Conservation (phyloP, 2,329 filamentous ascomycete species). For the Fusarium sp. region DNA sequence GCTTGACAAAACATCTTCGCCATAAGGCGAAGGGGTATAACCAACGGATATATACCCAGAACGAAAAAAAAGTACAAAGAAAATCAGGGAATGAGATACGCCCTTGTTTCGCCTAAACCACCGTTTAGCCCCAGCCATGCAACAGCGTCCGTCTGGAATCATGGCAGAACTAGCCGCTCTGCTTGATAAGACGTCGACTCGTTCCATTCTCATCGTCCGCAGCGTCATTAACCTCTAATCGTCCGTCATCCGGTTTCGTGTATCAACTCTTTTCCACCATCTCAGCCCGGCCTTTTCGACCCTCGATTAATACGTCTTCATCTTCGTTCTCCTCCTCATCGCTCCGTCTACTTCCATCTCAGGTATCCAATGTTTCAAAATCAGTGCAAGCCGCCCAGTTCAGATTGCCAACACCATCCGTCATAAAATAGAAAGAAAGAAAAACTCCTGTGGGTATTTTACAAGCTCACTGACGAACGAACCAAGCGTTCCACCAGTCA, state of each 20-base stretch:
- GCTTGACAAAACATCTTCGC: constrained; percentile 36
- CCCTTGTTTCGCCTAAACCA: constrained; percentile 30
- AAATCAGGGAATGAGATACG: constrained; percentile 20
- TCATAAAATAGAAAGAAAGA: constrained; percentile 31
- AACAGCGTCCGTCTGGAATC: constrained; percentile 29
- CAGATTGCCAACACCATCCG: constrained; percentile 44
- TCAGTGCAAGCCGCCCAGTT: constrained; percentile 40
- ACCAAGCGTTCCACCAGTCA: constrained; percentile 35
- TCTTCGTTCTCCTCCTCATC: constrained; percentile 3
- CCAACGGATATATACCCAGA: constrained; percentile 14
- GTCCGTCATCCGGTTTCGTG: constrained; percentile 28
- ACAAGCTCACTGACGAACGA: constrained; percentile 44
- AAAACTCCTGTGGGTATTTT: constrained; percentile 43
- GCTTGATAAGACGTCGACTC: constrained; percentile 18
- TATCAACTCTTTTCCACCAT: constrained; percentile 21
- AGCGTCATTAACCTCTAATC: constrained; percentile 33
- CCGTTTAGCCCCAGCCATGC: constrained; percentile 23
- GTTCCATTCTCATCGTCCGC: constrained; percentile 15
- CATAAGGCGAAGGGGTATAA: constrained; percentile 17
- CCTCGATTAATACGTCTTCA: constrained; percentile 21
- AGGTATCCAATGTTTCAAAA: constrained; percentile 36
- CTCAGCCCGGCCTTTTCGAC: constrained; percentile 6
- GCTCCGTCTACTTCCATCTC: constrained; percentile 36
- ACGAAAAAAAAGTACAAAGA: constrained; percentile 6
- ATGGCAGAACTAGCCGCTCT: constrained; percentile 18